A percentile compares a stretch with the other conserved stretches of the same genome.
phyloP scores from a whole-genome alignment of 768 basidiomycete genomes.

The Podaxis pistillaris region DNA sequence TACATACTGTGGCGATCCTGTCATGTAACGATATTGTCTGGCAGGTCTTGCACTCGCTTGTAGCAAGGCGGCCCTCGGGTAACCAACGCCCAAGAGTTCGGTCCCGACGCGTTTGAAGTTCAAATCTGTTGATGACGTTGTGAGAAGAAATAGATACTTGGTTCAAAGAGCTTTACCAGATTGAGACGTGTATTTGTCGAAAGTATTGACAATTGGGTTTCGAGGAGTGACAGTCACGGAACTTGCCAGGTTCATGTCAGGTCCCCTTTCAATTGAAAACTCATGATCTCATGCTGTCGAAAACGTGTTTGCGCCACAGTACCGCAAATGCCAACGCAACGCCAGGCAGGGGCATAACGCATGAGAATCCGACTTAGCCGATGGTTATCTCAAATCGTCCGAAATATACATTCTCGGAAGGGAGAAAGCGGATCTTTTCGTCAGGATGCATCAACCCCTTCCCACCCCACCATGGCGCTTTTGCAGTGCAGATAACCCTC shows the following conservation, averaged over 20 bases:
- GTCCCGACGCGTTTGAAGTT: background rate
- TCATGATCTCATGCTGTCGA: background rate
- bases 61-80: no score
- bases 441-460: background rate
- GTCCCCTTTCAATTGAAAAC: background rate
- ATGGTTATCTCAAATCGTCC: no score
- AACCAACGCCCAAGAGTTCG: background rate
- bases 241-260: background rate
- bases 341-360: no score
- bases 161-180: background rate
- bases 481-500: background rate
- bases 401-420: no score
- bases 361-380: no score
- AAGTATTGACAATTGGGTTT: background rate
- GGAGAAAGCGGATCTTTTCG: no score
- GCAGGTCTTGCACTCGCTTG: no score
- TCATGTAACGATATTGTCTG: background rate
- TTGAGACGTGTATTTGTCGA: background rate
- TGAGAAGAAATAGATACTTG: background rate
- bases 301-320: background rate
- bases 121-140: background rate
- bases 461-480: background rate
- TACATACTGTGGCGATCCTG: background rate
- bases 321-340: no score
- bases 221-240: background rate